Evolutionary conservation across 305 asterid species (phyloP).

Genomic region (Rubia peregrina): DNA sequence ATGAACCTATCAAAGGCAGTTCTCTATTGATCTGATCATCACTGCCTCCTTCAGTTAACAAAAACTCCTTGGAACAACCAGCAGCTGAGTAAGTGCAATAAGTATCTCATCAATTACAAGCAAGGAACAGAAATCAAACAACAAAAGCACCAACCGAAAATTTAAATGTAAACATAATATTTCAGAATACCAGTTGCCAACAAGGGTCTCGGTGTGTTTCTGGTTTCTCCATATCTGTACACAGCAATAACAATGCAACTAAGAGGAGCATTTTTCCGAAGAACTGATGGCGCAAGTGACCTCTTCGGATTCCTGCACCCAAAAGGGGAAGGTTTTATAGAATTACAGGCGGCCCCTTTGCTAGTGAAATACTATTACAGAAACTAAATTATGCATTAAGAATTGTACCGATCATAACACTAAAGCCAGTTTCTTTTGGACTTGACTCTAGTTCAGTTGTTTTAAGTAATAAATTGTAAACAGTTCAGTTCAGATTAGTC

Average conservation of each 20-base stretch:
- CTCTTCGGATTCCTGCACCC: slow-evolving; percentile 47
- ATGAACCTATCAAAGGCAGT: slow-evolving; percentile 32
- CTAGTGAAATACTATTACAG: background rate
- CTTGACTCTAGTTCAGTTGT: background rate
- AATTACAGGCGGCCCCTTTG: background rate
- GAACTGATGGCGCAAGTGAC: slow-evolving; percentile 54
- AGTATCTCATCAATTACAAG: background rate
- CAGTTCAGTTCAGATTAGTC: background rate
- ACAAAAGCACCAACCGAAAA: background rate
- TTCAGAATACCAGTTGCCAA: slow-evolving; percentile 40
- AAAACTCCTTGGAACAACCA: slow-evolving; percentile 16
- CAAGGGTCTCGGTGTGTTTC: slow-evolving; percentile 43
- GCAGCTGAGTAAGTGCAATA: slow-evolving; percentile 32
- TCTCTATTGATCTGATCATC: slow-evolving; percentile 30
- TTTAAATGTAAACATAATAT: background rate
- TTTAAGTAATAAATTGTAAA: background rate
- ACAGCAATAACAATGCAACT: slow-evolving; percentile 54
- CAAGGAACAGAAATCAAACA: slow-evolving; percentile 4
- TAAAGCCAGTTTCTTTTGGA: background rate
- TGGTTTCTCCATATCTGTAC: slow-evolving; percentile 37
- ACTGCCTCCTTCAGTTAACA: slow-evolving; percentile 15
- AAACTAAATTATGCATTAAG: background rate
- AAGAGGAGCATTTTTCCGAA: slow-evolving; percentile 61
- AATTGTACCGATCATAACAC: background rate
- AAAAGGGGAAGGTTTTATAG: background rate